Evolutionary conservation across 2,329 filamentous ascomycete species (phyloP), one percentile per base, ranked within the genome.

Genomic region (Coniella lustricola): DNA sequence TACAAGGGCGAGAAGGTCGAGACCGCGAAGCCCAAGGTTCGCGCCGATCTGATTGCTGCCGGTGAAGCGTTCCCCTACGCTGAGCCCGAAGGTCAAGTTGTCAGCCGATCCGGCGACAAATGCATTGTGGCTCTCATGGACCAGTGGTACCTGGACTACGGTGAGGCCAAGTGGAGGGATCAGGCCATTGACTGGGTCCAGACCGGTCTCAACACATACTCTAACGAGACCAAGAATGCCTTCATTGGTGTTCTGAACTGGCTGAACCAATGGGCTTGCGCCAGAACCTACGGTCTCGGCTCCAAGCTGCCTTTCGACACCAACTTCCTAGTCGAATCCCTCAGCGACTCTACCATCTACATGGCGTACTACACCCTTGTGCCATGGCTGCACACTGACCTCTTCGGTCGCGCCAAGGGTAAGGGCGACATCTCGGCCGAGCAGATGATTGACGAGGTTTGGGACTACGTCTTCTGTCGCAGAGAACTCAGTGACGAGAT

Each of bases 141-240:
- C 59, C 93, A 98, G 69, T 98, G 93, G 90, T 98, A 95, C 70
- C 74, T 98, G 59, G 91, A 96, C 69, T 98, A 98, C 62, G 93
- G 93, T 54, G 87, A 90, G 68, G 87, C 88, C 37, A 77, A 84
- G 43, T 97, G 93, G 93, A 87, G 87, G 62, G 71, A 86, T 54
- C 74, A 78, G 37, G 88, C 86, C 13, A 73, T 90, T 46, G 76
- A 84, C 56, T 84, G 86, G 63, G 81, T 95, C 40, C 77, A 79
- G 47, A 81, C 83, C 61, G 79, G 79, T 25, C 71, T 96, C 53
- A 87, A 96, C 67, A 87, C 87, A 7, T 97, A 87, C 70, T 81
- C 76, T n/a, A 65, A 73, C 29, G 87, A 90, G 63, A 84, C 88
- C 42, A 85, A 82, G 67, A 80, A 90, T 63, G 81, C 80, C 7